phyloP scores from a whole-genome alignment of 2,329 filamentous ascomycete species.

The Trichoderma koningii region DNA sequence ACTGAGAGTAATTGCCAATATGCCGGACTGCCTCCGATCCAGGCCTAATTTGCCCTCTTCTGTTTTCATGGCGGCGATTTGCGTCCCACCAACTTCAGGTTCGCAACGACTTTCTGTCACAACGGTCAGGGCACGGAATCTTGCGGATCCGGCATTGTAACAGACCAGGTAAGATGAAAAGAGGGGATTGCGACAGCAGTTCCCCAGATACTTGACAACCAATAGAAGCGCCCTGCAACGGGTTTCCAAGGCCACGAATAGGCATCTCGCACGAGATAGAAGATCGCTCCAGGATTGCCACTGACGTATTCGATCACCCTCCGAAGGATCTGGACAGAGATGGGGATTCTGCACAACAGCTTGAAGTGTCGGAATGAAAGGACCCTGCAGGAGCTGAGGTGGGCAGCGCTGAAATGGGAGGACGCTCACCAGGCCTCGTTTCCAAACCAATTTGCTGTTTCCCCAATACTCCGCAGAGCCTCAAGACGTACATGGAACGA shows the following conservation, averaged over 20 bases:
- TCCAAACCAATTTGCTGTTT: not conserved
- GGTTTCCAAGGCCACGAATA: not conserved
- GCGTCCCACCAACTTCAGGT: too few relatives aligned
- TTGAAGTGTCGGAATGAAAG: not conserved
- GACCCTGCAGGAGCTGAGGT: not conserved
- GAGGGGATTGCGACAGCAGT: not conserved
- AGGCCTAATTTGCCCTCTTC: not conserved
- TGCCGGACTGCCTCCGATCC: not conserved
- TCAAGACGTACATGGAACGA: too few relatives aligned
- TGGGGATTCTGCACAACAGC: not conserved
- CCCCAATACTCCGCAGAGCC: too few relatives aligned
- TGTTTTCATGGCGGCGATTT: not conserved
- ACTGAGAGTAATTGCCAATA: conserved; percentile 4
- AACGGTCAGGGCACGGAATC: not conserved
- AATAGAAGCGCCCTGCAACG: too few relatives aligned
- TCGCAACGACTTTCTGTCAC: not conserved
- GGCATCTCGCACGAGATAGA: not conserved
- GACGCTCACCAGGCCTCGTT: not conserved
- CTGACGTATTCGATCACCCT: not conserved
- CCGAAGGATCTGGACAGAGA: not conserved
- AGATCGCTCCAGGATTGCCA: not conserved
- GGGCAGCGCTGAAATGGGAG: not conserved
- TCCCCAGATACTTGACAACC: too few relatives aligned
- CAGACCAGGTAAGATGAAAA: not conserved
- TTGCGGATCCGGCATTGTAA: not conserved